Base-by-base conservation (phyloP, 768 basidiomycete species). In the Leccinum ochraceum region DNA sequence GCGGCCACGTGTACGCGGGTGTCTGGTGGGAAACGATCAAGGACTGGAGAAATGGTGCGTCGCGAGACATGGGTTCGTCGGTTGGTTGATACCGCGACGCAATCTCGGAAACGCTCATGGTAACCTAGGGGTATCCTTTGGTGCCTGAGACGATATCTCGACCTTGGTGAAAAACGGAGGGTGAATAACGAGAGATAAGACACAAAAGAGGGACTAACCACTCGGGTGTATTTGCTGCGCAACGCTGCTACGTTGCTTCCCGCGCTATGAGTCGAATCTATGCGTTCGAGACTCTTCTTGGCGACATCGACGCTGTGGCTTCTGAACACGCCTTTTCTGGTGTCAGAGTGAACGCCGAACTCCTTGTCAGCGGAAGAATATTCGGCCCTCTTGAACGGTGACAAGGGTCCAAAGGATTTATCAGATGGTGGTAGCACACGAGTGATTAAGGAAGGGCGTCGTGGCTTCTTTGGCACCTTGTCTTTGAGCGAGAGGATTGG, bases 61-160 rank as follows among this genome's bases (percentile, higher is more conserved):
- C 75, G 77, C 17, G 84, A 3, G 81, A 79, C n/a, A 75, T 65
- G 50, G 76, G 79, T 13, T 70, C 72, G 26, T 81, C 81, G 2
- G 67, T 57, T 6, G 81, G 71, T 64, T 84, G 81, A 63, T 89
- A 92, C 34, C 84, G 83, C 42, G 80, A 81, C 3, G 89, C 87
- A 13, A 91, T 74, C 63, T 84, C 80, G 9, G 79, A 81, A 26
- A 90, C 89, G 49, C 85, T 89, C 55, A 83, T 1, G 87, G 85
- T 26, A 89, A 71, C 17, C 83, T 83, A 36, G 88, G 88, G 11
- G 87, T 66, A 54, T 90, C 87, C 65, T 81, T 84, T 30, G 81
- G 83, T 13, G 80, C 78, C 14, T 85, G 85, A 11, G 86, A 85
- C 1, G 77, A 68, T 3, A 80, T 76, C 11, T 78, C 82, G 53